Base-by-base conservation (phyloP, 78 protist genomes). In the Andalucia godoyi region DNA sequence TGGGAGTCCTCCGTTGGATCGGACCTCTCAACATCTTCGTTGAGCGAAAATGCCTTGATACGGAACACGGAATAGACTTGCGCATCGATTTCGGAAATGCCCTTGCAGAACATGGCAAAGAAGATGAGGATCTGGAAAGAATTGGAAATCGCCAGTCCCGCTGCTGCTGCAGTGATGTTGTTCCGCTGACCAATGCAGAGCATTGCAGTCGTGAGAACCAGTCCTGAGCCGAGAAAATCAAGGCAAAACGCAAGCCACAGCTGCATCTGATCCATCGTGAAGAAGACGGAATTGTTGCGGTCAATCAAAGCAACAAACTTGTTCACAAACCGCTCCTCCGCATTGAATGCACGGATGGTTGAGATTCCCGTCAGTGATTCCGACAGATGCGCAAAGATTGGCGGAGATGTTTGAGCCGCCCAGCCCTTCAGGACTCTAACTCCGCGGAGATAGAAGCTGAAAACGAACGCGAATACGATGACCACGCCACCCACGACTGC, bases 1-100 rank as follows among this genome's bases (percentile, higher is more conserved):
- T 54, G 13, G 21, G 50, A 46, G 21, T 46, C 21, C 50, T 21
- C 37, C 37, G 21, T 21, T 21, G 21, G 21, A 21, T 8, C 42
- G 29, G 8, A 15, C 12, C 30, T 32, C 23, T 57, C 63, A 38
- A 12, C 42, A n/a, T n/a, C n/a, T 57, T 4, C 63, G 42, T 27
- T 57, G 43, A 4, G 30, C 63, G 46, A 15, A 25, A 27, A 57
- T 15, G 8, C n/a, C 8, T 8, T 12, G 57, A 67, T 47, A 23
- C 73, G 54, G 52, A 52, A 51, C 37, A 67, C 62, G 63, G 36
- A 4, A 37, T 58, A 47, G 57, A 59, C 46, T 9, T 63, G 37
- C 54, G 65, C 59, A 5, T 71, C 66, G n/a, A 52, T 7, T n/a
- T 68, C 51, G 38, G 58, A 34, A 17, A 43, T 13, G 41, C 63